Evolutionary conservation across 169 alveolate genomes (phyloP), one percentile per base, ranked within the genome.

Genomic region (Eimeria necatrix): DNA sequence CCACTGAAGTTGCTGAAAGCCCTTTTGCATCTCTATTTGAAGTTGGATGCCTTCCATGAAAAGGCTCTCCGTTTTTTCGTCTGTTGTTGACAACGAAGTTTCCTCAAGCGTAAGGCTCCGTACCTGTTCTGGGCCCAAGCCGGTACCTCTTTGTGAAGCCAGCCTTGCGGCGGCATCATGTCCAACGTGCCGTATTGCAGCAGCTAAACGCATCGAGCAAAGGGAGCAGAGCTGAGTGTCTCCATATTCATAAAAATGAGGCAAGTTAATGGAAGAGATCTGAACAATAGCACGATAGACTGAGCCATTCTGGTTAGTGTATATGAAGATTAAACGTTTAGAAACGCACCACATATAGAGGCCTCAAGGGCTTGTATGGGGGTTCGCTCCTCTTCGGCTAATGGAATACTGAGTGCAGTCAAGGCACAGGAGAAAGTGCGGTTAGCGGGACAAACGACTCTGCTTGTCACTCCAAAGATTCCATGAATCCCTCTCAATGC

Each of bases 111-210:
- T 60, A 56, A 85, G 70, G n/a, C 41, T 48, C 70, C 76, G 73
- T 16, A 85, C 76, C 18, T 41, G 59, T 32, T 56, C 80, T 60
- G 51, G 41, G 3, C 61, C 92, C 81, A 85, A 16, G 80, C 80
- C 61, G 12, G 64, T 41, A 46, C 92, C 92, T 60, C 24, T 85
- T 22, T 76, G 32, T n/a, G 61, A 32, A 46, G 80, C 80, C 26
- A 46, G 56, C 56, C 24, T 41, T 22, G 92, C 92, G 24, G 80
- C 92, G n/a, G 92, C 92, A 32, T 56, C 92, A 9, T 85, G 81
- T 12, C 92, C 92, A 56, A 60, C 24, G 41, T 60, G 76, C 81
- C 61, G 81, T 18, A 85, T 56, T 3, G 80, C 92, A 18, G 32
- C 80, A 56, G 64, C 92, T 85, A 60, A 14, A 49, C 48, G 32